phyloP scores from a whole-genome alignment of 1,284 basidiomycete species.

The Fomitiporia mediterranea region DNA sequence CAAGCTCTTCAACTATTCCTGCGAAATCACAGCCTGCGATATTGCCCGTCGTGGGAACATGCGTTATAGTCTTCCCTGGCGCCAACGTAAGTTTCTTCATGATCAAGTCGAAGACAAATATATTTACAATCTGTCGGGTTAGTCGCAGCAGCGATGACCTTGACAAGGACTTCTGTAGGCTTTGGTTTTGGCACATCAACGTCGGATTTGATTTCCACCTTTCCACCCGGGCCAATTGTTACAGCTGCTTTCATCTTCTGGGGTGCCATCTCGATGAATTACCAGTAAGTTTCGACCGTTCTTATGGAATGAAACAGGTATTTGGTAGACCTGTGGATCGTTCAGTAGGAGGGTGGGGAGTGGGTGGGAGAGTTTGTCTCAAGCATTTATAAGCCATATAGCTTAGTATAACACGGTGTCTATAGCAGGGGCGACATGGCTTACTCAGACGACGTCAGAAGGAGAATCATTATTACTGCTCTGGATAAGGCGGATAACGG shows the following conservation, averaged over 20 bases:
- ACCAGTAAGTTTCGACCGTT: too few relatives aligned
- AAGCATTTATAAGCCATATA: too few relatives aligned
- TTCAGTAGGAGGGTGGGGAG: too few relatives aligned
- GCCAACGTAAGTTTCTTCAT: neutral
- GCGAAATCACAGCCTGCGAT: constrained; percentile 41
- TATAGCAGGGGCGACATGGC: too few relatives aligned
- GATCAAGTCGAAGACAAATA: neutral
- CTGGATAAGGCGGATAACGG: too few relatives aligned
- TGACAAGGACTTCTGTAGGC: constrained; percentile 29
- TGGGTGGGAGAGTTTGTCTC: too few relatives aligned
- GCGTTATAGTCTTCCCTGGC: neutral
- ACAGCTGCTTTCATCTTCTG: constrained; percentile 25
- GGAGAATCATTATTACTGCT: too few relatives aligned
- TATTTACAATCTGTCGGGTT: constrained; percentile 31
- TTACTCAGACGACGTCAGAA: too few relatives aligned
- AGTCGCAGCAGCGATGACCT: constrained; percentile 29
- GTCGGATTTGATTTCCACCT: constrained; percentile 24
- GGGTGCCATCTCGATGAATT: constrained; percentile 11
- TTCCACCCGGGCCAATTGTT: constrained; percentile 23
- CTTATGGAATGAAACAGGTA: too few relatives aligned
- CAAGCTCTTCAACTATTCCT: constrained; percentile 38
- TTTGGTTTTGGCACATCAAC: constrained; percentile 26
- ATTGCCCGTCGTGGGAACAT: neutral
- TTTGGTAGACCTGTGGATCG: too few relatives aligned
- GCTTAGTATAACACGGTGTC: too few relatives aligned